A percentile compares a stretch with the other conserved stretches of the same genome.
Evolutionary conservation across 1,284 basidiomycete genomes (phyloP).

Genomic region (Fomitopsis palustris): DNA sequence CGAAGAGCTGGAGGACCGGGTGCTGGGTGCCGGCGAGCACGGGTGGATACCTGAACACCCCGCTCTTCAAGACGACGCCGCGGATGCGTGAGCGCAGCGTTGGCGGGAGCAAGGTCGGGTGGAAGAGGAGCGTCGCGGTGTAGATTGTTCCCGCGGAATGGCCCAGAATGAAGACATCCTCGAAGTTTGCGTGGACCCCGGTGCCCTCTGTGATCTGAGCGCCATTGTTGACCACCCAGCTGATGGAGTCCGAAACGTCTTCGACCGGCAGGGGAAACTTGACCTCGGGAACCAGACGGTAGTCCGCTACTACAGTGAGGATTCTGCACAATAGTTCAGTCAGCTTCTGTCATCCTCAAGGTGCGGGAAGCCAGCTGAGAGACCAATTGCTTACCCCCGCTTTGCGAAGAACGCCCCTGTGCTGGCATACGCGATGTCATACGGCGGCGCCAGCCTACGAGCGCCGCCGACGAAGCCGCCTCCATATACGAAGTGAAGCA

Average conservation of each 20-base stretch:
- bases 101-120: constrained; percentile 36
- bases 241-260: constrained; percentile 54
- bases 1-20: constrained; percentile 35
- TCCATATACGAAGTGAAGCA: constrained; percentile 65
- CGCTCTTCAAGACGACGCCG: constrained; percentile 43
- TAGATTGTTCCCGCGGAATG: constrained; percentile 60
- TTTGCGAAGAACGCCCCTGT: constrained; percentile 57
- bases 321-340: constrained; percentile 24
- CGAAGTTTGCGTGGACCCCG: constrained; percentile 20
- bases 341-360: background rate
- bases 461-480: constrained; percentile 54
- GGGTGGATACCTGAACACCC: constrained; percentile 37
- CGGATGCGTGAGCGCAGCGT: constrained; percentile 36
- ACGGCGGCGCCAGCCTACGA: constrained; percentile 41
- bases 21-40: constrained; percentile 19
- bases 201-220: constrained; percentile 14
- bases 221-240: constrained; percentile 44
- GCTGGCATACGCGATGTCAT: constrained; percentile 47
- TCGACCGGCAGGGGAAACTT: constrained; percentile 48
- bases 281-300: constrained; percentile 53
- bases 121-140: constrained; percentile 40
- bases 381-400: constrained; percentile 32
- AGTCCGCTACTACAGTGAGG: constrained; percentile 59
- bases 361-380: no score
- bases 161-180: constrained; percentile 44